Percentiles rank a stretch among this genome's conserved stretches.
These are phyloP conservation scores for Cucurbita maxima DNA, from an alignment of 306 rosid genomes.

Conservation along the genomic window DNA sequence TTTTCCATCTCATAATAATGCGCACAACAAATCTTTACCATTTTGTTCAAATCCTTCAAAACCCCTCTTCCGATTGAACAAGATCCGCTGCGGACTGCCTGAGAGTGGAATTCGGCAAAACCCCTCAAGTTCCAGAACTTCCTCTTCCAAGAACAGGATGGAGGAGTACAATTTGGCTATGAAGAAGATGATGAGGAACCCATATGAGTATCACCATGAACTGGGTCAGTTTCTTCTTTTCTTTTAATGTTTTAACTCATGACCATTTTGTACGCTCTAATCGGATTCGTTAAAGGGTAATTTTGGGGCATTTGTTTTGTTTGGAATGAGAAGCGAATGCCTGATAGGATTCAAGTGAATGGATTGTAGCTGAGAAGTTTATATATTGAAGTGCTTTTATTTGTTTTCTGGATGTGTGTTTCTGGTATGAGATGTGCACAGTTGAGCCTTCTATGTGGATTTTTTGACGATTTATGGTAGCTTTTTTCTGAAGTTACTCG, in stretches of 20 bases:
- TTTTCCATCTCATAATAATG: conserved; percentile 14
- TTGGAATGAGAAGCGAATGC: neutral
- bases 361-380: neutral
- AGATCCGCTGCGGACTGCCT: conserved; percentile 31
- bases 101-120: conserved; percentile 43
- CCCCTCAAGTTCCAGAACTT: conserved; percentile 14
- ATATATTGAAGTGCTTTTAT: neutral
- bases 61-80: conserved; percentile 9
- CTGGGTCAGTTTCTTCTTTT: conserved; percentile 49
- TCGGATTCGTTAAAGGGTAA: neutral
- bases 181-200: conserved; percentile 90
- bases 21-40: conserved; percentile 1
- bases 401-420: neutral
- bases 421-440: neutral
- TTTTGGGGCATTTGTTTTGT: neutral
- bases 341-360: neutral
- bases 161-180: conserved; percentile 75
- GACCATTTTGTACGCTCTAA: neutral
- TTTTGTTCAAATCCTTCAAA: conserved; percentile 5
- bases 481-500: neutral
- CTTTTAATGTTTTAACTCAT: neutral
- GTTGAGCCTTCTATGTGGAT: neutral
- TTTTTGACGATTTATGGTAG: neutral
- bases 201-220: conserved; percentile 91
- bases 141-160: conserved; percentile 33